Evolutionary conservation across 768 basidiomycete genomes (phyloP).

Genomic region (Pholiota conissans): DNA sequence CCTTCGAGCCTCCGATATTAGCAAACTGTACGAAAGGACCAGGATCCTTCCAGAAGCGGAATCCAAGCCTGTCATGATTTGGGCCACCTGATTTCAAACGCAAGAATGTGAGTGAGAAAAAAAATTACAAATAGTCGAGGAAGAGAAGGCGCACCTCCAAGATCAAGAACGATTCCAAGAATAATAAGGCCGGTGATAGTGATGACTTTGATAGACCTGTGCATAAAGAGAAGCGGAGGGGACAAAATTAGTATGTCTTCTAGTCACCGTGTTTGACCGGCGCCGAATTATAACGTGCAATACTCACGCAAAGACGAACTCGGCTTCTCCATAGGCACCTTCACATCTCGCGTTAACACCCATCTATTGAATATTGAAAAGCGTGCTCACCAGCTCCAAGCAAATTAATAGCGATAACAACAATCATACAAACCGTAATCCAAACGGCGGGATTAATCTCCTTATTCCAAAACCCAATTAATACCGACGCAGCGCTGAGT

Average conservation of each 20-base stretch:
- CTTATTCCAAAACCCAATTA: constrained; percentile 74
- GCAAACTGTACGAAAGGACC: constrained; percentile 82
- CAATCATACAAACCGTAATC: constrained; percentile 75
- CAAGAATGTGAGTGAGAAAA: constrained; percentile 62
- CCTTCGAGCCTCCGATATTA: constrained; percentile 63
- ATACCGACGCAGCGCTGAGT: constrained; percentile 70
- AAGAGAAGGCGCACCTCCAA: background rate
- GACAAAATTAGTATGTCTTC: background rate
- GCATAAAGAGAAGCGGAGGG: too few species aligned
- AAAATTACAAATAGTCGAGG: background rate
- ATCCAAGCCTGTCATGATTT: constrained; percentile 69
- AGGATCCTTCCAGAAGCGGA: constrained; percentile 86
- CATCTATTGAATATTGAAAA: background rate
- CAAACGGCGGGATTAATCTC: constrained; percentile 70
- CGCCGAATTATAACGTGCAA: background rate
- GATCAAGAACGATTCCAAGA: constrained; percentile 63
- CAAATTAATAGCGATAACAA: constrained; percentile 77
- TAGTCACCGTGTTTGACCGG: background rate
- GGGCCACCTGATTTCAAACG: constrained; percentile 74
- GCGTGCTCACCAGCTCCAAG: constrained; percentile 57
- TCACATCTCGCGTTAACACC: constrained; percentile 19
- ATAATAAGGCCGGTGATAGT: constrained; percentile 75
- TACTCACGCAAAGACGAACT: constrained; percentile 81
- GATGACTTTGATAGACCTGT: constrained; percentile 83
- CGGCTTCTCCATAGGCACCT: constrained; percentile 80